These are phyloP conservation scores for Alternaria brassicae DNA, from an alignment of 2,329 filamentous ascomycete species.

Conservation along the genomic window DNA sequence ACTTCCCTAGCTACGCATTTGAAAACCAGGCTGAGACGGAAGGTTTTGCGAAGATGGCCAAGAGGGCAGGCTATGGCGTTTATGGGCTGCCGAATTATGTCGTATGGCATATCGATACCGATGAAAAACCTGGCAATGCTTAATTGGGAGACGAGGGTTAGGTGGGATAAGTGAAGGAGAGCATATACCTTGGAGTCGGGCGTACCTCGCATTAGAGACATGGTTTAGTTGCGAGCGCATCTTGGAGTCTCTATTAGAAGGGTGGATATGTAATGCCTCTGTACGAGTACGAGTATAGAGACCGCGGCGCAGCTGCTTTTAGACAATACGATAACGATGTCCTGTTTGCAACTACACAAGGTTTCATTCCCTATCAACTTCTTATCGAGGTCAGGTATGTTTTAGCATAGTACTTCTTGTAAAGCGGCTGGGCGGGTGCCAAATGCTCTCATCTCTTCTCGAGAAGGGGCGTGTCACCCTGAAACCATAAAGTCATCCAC, in stretches of 20 bases:
- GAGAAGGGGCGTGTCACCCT: no score
- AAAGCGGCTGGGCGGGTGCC: no score
- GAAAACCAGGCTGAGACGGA: constrained; percentile 99
- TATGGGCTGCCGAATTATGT: constrained; percentile 95
- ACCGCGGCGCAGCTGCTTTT: not conserved
- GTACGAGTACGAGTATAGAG: not conserved
- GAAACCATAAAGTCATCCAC: not conserved
- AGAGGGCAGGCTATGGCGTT: constrained; percentile 90
- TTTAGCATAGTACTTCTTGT: no score
- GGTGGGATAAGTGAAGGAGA: not conserved
- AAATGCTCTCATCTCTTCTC: no score
- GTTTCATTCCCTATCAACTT: not conserved
- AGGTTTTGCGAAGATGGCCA: constrained; percentile 98
- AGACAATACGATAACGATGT: constrained; percentile 4
- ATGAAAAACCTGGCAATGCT: constrained; percentile 87
- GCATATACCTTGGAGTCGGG: constrained; percentile 16
- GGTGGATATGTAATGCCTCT: not conserved
- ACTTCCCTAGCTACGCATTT: constrained; percentile 95
- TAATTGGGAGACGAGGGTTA: constrained; percentile 4
- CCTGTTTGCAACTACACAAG: not conserved
- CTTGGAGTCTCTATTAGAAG: constrained; percentile 2
- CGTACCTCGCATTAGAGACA: constrained; percentile 1
- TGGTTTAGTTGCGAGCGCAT: not conserved
- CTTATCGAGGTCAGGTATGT: no score
- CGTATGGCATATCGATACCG: constrained; percentile 97